Evolutionary conservation across 495 filamentous ascomycete species (phyloP).

Genomic region (Lichina pygmaea): DNA sequence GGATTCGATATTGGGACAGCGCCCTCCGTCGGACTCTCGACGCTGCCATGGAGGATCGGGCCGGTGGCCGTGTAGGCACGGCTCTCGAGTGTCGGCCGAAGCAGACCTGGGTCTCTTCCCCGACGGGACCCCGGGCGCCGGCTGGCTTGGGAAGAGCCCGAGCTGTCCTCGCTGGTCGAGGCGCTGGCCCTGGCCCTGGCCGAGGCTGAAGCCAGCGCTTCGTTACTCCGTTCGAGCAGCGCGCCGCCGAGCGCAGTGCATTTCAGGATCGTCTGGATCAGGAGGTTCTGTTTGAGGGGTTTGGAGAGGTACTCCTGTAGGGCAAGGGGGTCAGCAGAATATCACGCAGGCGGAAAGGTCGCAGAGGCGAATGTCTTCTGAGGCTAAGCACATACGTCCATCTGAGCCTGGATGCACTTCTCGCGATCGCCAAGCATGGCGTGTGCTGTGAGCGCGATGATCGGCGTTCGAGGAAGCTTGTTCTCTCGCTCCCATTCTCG

Average conservation of each 20-base stretch:
- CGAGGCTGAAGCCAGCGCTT: neutral
- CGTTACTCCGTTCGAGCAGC: conserved; percentile 30
- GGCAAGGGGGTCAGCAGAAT: no score
- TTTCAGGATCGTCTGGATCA: conserved; percentile 96
- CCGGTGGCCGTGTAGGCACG: conserved; percentile 22
- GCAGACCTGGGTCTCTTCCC: conserved; percentile 4
- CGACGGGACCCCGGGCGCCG: neutral
- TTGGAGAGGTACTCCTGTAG: conserved; percentile 74
- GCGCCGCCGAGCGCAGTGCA: conserved; percentile 22
- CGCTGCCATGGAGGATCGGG: conserved; percentile 19
- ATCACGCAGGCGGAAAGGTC: neutral
- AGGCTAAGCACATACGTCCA: conserved; percentile 28
- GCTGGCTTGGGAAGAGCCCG: conserved; percentile 9
- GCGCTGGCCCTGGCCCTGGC: conserved; percentile 7
- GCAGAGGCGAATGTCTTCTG: neutral
- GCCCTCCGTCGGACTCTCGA: conserved; percentile 33
- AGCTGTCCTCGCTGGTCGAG: conserved; percentile 4
- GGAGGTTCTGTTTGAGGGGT: conserved; percentile 87
- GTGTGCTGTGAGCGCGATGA: conserved; percentile 92
- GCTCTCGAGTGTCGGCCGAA: conserved; percentile 12
- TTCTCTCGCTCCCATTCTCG: conserved; percentile 71
- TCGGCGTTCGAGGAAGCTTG: conserved; percentile 59
- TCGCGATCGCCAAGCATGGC: conserved; percentile 98
- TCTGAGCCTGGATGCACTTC: conserved; percentile 93
- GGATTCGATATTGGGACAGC: conserved; percentile 37